These are phyloP conservation scores for Corymbia calophylla DNA, from an alignment of 441 rosid genomes.

Conservation along the genomic window DNA sequence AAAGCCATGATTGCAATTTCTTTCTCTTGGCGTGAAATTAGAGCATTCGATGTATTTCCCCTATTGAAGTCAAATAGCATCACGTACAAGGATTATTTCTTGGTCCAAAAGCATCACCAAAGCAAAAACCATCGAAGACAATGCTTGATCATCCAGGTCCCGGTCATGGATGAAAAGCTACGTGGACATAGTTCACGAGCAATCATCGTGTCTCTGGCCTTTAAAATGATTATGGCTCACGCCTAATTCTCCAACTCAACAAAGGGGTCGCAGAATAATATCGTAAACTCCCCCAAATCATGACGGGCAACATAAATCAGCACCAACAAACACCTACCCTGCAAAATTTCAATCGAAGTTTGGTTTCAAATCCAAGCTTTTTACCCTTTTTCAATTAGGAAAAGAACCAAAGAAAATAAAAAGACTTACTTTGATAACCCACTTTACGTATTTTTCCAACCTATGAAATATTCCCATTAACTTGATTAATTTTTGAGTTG, in stretches of 20 bases:
- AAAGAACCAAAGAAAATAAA: no score
- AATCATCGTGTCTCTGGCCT: background rate
- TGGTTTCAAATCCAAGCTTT: no score
- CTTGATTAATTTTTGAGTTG: accelerated
- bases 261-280: background rate
- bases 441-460: no score
- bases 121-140: background rate
- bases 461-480: no score
- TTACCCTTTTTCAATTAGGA: no score
- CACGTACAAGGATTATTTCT: background rate
- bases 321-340: background rate
- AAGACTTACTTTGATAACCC: background rate
- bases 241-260: background rate
- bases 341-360: no score
- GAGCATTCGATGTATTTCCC: background rate
- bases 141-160: background rate
- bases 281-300: background rate
- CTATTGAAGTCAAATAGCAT: background rate
- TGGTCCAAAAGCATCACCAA: background rate
- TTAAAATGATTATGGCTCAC: background rate
- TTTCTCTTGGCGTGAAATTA: background rate
- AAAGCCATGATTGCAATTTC: background rate
- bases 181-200: background rate
- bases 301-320: background rate
- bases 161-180: background rate